phyloP scores from a whole-genome alignment of 2,329 filamentous ascomycete species.

The Neonectria magnoliae region DNA sequence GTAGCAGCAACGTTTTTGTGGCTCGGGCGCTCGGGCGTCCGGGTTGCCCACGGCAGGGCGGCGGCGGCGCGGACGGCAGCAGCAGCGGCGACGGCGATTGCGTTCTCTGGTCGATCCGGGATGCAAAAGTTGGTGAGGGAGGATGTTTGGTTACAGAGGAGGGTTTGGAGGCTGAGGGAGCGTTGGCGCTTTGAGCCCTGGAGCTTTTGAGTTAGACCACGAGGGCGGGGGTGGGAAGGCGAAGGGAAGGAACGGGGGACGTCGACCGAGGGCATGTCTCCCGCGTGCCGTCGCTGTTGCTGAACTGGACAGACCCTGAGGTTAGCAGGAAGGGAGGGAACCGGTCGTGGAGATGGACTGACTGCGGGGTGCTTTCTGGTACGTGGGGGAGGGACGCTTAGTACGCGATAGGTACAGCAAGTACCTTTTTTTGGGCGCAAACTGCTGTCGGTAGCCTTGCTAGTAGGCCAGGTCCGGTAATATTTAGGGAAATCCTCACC shows the following conservation, averaged over 20 bases:
- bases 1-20: slow-evolving; percentile 30
- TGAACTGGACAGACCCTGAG: slow-evolving; percentile 18
- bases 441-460: background rate
- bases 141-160: slow-evolving; percentile 9
- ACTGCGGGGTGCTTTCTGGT: slow-evolving; percentile 13
- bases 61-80: slow-evolving; percentile 34
- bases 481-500: slow-evolving; percentile 8
- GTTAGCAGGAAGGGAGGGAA: slow-evolving; percentile 15
- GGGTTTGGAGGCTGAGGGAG: background rate
- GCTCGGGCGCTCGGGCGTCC: slow-evolving; percentile 44
- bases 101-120: background rate
- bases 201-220: background rate
- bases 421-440: background rate
- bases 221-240: slow-evolving; percentile 16
- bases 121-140: background rate
- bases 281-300: slow-evolving; percentile 16
- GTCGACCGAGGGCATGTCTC: slow-evolving; percentile 5
- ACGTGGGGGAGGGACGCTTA: background rate
- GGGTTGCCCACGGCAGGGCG: slow-evolving; percentile 41
- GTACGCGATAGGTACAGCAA: background rate
- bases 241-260: slow-evolving; percentile 10
- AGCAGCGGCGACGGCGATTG: slow-evolving; percentile 6
- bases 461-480: background rate
- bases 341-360: slow-evolving; percentile 17
- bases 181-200: slow-evolving; percentile 8